phyloP scores from a whole-genome alignment of 345 rosid species.

The Moricandia moricandioides region DNA sequence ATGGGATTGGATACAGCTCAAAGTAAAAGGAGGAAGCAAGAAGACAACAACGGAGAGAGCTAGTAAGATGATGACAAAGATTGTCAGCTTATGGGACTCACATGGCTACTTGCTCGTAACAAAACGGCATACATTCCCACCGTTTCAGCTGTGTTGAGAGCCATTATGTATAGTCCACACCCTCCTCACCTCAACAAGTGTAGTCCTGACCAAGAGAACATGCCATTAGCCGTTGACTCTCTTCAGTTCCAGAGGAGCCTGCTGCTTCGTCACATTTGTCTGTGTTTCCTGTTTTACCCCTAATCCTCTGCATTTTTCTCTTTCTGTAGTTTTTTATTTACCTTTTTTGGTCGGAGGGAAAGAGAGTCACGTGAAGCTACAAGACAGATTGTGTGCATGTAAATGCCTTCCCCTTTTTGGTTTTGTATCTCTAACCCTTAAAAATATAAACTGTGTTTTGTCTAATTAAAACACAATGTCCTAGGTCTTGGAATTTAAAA shows the following conservation, averaged over 20 bases:
- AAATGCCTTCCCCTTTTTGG: constrained; percentile 27
- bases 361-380: constrained; percentile 42
- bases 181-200: constrained; percentile 76
- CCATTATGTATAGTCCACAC: constrained; percentile 86
- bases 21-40: constrained; percentile 63
- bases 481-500: constrained; percentile 30
- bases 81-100: constrained; percentile 97
- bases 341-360: constrained; percentile 3
- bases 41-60: constrained; percentile 55
- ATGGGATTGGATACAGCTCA: constrained; percentile 58
- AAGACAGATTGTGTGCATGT: constrained; percentile 36
- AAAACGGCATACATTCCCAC: constrained; percentile 95
- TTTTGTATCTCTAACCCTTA: constrained; percentile 14
- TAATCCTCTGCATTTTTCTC: constrained; percentile 20
- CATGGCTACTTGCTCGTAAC: constrained; percentile 95
- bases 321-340: constrained; percentile 7
- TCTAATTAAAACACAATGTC: constrained; percentile 21
- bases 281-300: constrained; percentile 40
- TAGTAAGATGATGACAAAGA: constrained; percentile 85
- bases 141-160: constrained; percentile 92
- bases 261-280: constrained; percentile 38
- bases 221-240: constrained; percentile 99
- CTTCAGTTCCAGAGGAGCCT: constrained; percentile 61
- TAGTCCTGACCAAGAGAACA: constrained; percentile 98
- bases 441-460: constrained; percentile 16